Base-by-base conservation (phyloP, 805 yeast genomes). In the Myxozyma geophila region DNA sequence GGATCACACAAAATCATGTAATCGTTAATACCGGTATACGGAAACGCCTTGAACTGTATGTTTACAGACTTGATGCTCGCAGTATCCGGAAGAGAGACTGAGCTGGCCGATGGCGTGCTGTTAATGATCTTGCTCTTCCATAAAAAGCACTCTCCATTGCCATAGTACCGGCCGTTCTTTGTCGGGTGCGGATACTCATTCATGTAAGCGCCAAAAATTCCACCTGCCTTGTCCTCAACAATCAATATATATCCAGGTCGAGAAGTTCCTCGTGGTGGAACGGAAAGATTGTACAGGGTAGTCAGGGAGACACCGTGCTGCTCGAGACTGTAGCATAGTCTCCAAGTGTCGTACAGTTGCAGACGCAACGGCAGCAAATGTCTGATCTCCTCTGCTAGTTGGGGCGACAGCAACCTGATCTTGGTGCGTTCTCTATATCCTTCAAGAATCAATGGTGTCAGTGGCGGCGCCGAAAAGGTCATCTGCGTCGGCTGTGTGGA, bases 101-200 rank as follows among this genome's bases (percentile, higher is more conserved):
- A 96, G 96, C 77, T 91, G 89, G 0, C 97, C 97, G 70, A 85
- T 87, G 77, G 85, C 80, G 72, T 83, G 83, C 54, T 83, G 82
- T 54, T 89, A 87, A 65, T 83, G 84, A 65, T 88, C 81, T 59
- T 83, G 80, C 69, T 90, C 96, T 74, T 91, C 91, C 72, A 93
- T 23, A 93, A 79, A 71, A 95, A 92, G 73, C 98, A 92, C 74
- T 93, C 97, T 0, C 98, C 97, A 76, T 92, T 92, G 0, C 99
- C 99, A 70, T 87, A 89, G 76, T 87, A 93, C 62, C 90, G 81
- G 70, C 84, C 85, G 54, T 83, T 83, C 55, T 90, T 96, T 62
- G 87, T 83, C 0, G 92, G 88, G 63, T 83, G 85, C 63, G 89
- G 82, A 60, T 83, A 81, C 68, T 91, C 97, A 74, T 91, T 79